Conservation (phyloP, 2,329 filamentous ascomycete genomes). For the Cephalotrichum gorgonifer region DNA sequence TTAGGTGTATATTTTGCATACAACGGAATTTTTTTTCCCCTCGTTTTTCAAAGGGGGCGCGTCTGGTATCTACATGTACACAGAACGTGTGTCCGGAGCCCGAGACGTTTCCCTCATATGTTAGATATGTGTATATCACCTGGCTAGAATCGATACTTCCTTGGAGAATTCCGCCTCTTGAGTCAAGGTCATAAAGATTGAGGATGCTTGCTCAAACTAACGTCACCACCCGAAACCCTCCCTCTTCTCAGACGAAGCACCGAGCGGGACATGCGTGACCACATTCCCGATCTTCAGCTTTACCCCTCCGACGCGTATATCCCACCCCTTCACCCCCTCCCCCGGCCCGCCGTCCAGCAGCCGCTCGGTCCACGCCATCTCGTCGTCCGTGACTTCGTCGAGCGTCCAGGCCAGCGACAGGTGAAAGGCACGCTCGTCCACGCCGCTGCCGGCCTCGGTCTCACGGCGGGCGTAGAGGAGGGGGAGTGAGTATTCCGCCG, state of each 20-base stretch:
- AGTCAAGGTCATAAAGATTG: too few relatives aligned
- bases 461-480: slow-evolving; percentile 48
- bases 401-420: slow-evolving; percentile 84
- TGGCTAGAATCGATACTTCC: too few relatives aligned
- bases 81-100: too few relatives aligned
- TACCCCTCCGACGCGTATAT: slow-evolving; percentile 47
- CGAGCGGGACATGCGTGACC: slow-evolving; percentile 23
- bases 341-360: slow-evolving; percentile 13
- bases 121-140: too few relatives aligned
- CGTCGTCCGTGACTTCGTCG: slow-evolving; percentile 21
- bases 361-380: slow-evolving; percentile 24
- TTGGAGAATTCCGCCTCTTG: too few relatives aligned
- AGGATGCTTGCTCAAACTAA: too few relatives aligned
- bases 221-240: not conserved
- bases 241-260: not conserved
- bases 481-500: slow-evolving; percentile 53
- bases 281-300: slow-evolving; percentile 69
- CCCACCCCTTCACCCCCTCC: slow-evolving; percentile 25
- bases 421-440: slow-evolving; percentile 55
- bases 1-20: too few relatives aligned
- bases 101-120: too few relatives aligned
- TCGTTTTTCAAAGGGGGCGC: too few relatives aligned
- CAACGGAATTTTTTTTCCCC: too few relatives aligned
- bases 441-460: slow-evolving; percentile 10
- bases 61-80: too few relatives aligned